Conservation (phyloP, 768 basidiomycete genomes). For the Termitomyces sp. region DNA sequence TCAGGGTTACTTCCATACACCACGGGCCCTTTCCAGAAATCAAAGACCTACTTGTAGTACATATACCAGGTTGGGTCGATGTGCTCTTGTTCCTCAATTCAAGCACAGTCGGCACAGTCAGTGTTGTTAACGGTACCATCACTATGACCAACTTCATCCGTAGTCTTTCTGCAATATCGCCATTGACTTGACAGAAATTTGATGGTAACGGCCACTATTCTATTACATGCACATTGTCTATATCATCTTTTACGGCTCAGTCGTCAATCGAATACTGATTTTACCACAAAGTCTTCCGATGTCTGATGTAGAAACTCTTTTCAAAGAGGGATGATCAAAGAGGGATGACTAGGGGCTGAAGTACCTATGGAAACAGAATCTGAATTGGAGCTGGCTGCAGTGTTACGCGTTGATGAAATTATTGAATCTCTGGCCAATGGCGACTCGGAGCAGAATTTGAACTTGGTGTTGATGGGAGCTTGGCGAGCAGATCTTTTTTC, state of each 20-base stretch:
- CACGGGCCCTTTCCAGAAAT: neutral
- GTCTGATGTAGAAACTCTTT: neutral
- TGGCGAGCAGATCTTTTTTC: neutral
- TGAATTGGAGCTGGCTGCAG: neutral
- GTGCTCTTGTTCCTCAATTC: neutral
- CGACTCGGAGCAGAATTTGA: neutral
- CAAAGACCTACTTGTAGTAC: neutral
- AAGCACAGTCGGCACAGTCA: neutral
- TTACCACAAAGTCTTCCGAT: neutral
- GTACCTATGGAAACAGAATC: neutral
- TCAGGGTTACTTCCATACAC: neutral
- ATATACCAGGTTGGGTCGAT: too few species aligned
- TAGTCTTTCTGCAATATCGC: neutral
- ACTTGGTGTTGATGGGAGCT: neutral
- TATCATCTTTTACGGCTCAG: neutral
- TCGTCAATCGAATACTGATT: neutral
- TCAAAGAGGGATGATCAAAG: neutral
- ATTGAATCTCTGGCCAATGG: too few species aligned
- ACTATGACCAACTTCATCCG: conserved; percentile 1
- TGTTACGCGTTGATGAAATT: neutral
- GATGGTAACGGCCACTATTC: neutral
- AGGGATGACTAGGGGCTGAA: neutral
- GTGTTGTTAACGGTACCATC: neutral
- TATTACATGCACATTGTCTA: neutral
- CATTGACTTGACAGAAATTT: neutral